Conservation (phyloP, 1,284 basidiomycete species). For the Salmacisia buchloeana region DNA sequence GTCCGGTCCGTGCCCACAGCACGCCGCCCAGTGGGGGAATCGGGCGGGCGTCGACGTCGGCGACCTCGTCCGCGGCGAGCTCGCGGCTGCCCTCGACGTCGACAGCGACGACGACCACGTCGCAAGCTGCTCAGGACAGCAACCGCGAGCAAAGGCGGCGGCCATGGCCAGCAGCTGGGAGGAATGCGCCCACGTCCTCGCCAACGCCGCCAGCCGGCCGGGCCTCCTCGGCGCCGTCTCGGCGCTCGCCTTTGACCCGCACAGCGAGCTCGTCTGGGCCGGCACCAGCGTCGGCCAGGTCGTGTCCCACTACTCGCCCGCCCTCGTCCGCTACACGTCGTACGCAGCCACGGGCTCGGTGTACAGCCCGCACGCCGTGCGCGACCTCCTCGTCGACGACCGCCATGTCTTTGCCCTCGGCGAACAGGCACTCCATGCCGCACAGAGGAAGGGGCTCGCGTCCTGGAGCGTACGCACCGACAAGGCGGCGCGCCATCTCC, state of each 20-base stretch:
- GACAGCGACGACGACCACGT: too few species aligned
- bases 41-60: too few species aligned
- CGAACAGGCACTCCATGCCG: conserved; percentile 49
- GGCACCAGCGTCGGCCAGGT: conserved; percentile 71
- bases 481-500: conserved; percentile 18
- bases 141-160: too few species aligned
- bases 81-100: too few species aligned
- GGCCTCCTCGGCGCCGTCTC: conserved; percentile 20
- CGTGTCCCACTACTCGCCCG: conserved; percentile 65
- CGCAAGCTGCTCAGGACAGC: too few species aligned
- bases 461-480: conserved; percentile 42
- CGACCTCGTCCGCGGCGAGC: too few species aligned
- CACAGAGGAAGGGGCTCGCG: conserved; percentile 49
- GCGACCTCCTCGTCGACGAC: conserved; percentile 48
- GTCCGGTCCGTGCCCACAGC: too few species aligned
- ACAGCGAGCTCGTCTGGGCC: conserved; percentile 82
- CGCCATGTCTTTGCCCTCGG: conserved; percentile 49
- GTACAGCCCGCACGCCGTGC: conserved; percentile 31
- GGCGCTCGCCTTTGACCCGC: conserved; percentile 73
- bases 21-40: too few species aligned
- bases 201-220: not conserved
- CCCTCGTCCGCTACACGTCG: conserved; percentile 59
- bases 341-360: conserved; percentile 54
- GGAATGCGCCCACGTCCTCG: conserved; percentile 1
- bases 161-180: too few species aligned